Base-by-base conservation (phyloP, 768 basidiomycete species). In the Tephrocybe rancida region DNA sequence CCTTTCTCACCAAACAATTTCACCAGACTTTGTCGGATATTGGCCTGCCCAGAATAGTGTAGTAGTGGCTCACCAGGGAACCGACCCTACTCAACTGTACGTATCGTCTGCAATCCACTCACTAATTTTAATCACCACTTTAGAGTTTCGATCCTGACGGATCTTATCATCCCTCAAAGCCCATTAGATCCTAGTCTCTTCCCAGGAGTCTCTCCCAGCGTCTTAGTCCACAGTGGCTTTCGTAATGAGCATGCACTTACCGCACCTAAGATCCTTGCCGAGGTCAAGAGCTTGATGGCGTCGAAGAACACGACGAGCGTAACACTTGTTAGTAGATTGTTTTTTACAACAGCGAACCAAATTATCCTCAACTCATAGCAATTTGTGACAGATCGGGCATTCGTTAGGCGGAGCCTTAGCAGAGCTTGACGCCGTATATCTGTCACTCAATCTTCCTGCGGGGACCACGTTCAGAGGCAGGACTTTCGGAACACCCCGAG, bases 191-290 rank as follows among this genome's bases (percentile, higher is more conserved):
- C 73, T 1, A 64, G 65, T 0, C 73, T 86, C 7, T 87, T 86
- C 70, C 85, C 85, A 1, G 84, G 83, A 1, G 64, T 84, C 13
- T 61, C 73, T 26, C 65, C 64, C 16, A 66, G 51, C 29, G 75
- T 83, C 18, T 58, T 64, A 51, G 82, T 78, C 14, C 85, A 83
- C 59, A 69, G 73, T 32, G 85, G 86, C 3, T 87, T 86, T 64
- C 71, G 76, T 1, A 63, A 75, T 34, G 73, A 74, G 45, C 84
- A 86, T 35, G 75, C 80, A 1, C 49, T 68, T 50, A 82, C 78
- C 0, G 82, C 81, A 0, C 29, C 62, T 1, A 57, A 65, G 16
- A 79, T 85, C 35, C 68, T 84, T 22, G 53, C 68, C 2, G 74
- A 78, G 38, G 76, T 80, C 24, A 70, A 75, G 44, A 61, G 57